Evolutionary conservation across 345 rosid species (phyloP).

Genomic region (Adansonia digitata): DNA sequence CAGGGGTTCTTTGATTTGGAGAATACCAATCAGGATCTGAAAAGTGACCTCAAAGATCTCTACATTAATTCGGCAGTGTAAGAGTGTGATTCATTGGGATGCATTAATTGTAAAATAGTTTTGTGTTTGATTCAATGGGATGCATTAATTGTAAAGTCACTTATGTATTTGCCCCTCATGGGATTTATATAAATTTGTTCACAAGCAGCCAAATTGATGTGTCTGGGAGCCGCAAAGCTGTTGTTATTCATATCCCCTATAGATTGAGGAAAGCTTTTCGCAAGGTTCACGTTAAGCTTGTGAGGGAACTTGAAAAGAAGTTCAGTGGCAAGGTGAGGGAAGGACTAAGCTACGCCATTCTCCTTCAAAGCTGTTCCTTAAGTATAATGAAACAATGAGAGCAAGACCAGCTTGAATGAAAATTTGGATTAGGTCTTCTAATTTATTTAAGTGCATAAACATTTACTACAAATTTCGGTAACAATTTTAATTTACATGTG

Average conservation of each 20-base stretch:
- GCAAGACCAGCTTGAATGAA: not conserved
- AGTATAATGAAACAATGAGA: not conserved
- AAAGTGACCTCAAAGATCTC: slow-evolving; percentile 83
- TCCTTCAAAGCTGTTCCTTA: not conserved
- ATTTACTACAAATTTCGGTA: not conserved
- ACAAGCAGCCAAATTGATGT: slow-evolving; percentile 70
- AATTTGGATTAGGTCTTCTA: not conserved
- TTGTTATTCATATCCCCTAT: slow-evolving; percentile 72
- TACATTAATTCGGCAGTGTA: slow-evolving; percentile 70
- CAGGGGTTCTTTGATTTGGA: slow-evolving; percentile 87
- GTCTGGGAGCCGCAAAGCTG: slow-evolving; percentile 68
- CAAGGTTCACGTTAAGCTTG: slow-evolving; percentile 78
- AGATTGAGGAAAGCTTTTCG: slow-evolving; percentile 74
- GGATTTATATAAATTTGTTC: not conserved
- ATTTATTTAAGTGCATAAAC: not conserved
- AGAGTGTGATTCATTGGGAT: slow-evolving; percentile 21
- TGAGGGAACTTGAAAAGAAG: slow-evolving; percentile 90
- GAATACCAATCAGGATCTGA: slow-evolving; percentile 67
- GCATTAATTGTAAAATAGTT: not conserved
- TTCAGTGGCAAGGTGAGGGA: slow-evolving; percentile 73
- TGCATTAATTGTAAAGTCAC: not conserved
- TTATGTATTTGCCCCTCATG: not conserved
- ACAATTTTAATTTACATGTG: not conserved
- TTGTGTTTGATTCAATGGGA: not conserved
- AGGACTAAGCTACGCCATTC: not conserved